phyloP scores from a whole-genome alignment of 306 rosid species.

The Erythrophleum fordii region DNA sequence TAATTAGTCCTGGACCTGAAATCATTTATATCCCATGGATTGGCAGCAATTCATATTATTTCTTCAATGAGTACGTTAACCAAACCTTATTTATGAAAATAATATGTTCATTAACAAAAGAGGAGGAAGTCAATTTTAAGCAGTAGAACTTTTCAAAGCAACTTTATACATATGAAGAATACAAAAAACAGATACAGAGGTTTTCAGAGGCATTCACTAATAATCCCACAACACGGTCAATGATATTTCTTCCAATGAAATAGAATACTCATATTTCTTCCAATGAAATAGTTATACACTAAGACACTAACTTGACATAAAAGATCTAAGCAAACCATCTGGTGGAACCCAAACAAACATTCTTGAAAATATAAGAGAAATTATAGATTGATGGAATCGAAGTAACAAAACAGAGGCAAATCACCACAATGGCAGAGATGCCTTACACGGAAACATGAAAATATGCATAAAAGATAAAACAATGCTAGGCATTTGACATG shows the following conservation, averaged over 20 bases:
- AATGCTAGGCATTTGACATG: background rate
- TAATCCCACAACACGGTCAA: background rate
- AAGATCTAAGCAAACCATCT: background rate
- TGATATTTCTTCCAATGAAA: slow-evolving; percentile 2
- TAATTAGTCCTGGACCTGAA: background rate
- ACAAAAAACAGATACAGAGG: slow-evolving; percentile 10
- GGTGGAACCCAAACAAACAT: too few species aligned
- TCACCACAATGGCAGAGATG: background rate
- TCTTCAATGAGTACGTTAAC: slow-evolving; percentile 9
- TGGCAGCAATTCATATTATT: slow-evolving; percentile 10
- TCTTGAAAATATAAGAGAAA: too few species aligned
- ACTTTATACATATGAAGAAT: background rate
- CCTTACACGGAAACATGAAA: background rate
- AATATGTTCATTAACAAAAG: background rate
- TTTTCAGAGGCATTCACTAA: slow-evolving; percentile 6
- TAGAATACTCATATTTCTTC: background rate
- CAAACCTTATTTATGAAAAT: background rate
- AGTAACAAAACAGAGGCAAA: background rate
- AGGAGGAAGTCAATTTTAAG: slow-evolving; percentile 6
- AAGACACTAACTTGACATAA: background rate
- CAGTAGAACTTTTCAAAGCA: background rate
- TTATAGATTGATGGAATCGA: too few species aligned
- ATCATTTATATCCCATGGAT: background rate
- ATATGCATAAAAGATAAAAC: background rate
- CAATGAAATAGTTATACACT: background rate